Base-by-base conservation (phyloP, 495 filamentous ascomycete genomes). In the Barbatosphaeria neglecta region DNA sequence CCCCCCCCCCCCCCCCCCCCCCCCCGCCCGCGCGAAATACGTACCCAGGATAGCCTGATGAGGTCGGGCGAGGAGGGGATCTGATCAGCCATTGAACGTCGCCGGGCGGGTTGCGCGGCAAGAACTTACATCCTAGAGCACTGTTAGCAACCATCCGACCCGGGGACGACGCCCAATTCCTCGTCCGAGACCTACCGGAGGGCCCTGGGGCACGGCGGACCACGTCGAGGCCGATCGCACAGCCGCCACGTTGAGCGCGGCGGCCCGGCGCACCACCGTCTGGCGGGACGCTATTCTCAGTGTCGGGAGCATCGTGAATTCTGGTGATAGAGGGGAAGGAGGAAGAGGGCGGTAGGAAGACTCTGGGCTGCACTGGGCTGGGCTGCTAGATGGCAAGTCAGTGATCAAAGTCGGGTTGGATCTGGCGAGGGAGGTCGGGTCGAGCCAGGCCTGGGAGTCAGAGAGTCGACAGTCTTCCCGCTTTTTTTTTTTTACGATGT, bases 141-240 rank as follows among this genome's bases (percentile, higher is more conserved):
- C 25, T 17, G 48, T 68, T 53, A 60, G 54, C 39, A 22, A 49
- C 55, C 62, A 60, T 48, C 57, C 58, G 52, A 62, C 53, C 58
- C 61, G 41, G 4, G 44, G 47, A 54, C 48, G 54, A 31, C 57
- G 48, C 31, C 18, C 37, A 17, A 27, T n/a, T 17, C 15, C 41
- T 23, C 28, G 24, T 19, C 43, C 17, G 19, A 54, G n/a, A 78
- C 86, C 68, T 78, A 95, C 89, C 56, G 89, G 89, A 73, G 90
- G 89, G 48, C 89, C 89, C 71, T 95, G 87, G 55, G 87, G 83
- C 41, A 95, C 86, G 49, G 86, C 83, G 52, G 84, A 77, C 89
- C 89, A 96, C 39, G 85, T 82, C 33, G 88, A 94, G 51, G 76
- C 83, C 52, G 80, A 73, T 67, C 86, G 78, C 37, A 77, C 63